A percentile compares a stretch with the other conserved stretches of the same genome.
Evolutionary conservation across 2,329 filamentous ascomycete genomes (phyloP).

Genomic region (Aspergillus unguis): DNA sequence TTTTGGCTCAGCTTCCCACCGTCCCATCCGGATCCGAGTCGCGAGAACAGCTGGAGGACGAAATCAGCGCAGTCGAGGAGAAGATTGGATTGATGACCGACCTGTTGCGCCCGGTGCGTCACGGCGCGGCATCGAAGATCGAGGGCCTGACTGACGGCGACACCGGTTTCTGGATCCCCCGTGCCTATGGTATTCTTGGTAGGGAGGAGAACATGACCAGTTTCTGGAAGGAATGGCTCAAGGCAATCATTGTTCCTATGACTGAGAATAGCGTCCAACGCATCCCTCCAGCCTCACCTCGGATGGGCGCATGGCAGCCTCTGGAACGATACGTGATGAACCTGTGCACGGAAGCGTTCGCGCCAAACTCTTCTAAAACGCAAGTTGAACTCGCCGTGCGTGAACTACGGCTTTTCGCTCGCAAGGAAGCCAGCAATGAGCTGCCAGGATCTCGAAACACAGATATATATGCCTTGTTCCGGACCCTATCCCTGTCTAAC

Average conservation of each 20-base stretch:
- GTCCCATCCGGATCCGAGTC: slow-evolving; percentile 75
- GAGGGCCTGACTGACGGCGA: slow-evolving; percentile 94
- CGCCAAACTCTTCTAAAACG: slow-evolving; percentile 87
- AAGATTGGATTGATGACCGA: slow-evolving; percentile 97
- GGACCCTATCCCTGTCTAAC: slow-evolving; percentile 84
- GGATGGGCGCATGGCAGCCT: slow-evolving; percentile 91
- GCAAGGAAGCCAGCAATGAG: slow-evolving; percentile 90
- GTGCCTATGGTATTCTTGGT: slow-evolving; percentile 89
- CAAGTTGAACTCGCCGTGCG: slow-evolving; percentile 90
- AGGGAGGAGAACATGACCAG: slow-evolving; percentile 76
- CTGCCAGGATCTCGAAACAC: slow-evolving; percentile 86
- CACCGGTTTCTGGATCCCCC: slow-evolving; percentile 91
- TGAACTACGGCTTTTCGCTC: slow-evolving; percentile 85
- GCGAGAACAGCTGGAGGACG: slow-evolving; percentile 81
- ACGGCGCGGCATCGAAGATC: slow-evolving; percentile 94
- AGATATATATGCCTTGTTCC: slow-evolving; percentile 89
- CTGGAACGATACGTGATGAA: slow-evolving; percentile 96
- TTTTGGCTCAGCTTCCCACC: slow-evolving; percentile 77
- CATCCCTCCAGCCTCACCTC: slow-evolving; percentile 83
- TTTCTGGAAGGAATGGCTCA: slow-evolving; percentile 99
- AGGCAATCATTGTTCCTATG: slow-evolving; percentile 93
- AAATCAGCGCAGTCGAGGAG: slow-evolving; percentile 94
- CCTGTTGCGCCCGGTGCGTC: slow-evolving; percentile 83
- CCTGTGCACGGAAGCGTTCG: slow-evolving; percentile 90
- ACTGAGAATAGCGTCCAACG: slow-evolving; percentile 78